Conservation (phyloP, 129 eudicot species). For the Gnaphalium uliginosum region DNA sequence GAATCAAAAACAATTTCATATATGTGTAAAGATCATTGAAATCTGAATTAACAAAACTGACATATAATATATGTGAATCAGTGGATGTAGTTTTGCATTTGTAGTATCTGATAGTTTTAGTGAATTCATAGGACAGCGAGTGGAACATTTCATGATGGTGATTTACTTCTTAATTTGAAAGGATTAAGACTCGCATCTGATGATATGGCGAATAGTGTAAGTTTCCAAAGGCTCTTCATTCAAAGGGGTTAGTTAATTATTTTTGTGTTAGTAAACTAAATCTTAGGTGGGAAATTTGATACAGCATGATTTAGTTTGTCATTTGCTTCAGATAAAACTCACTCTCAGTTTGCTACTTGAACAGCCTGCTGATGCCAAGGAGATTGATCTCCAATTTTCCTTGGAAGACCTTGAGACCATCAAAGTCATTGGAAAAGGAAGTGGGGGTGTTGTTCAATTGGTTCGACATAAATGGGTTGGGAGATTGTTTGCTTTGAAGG, state of each 20-base stretch:
- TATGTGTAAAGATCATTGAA: not conserved
- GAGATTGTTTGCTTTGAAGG: slow-evolving; percentile 92
- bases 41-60: not conserved
- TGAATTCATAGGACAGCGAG: slow-evolving; percentile 73
- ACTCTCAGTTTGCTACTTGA: slow-evolving; percentile 20
- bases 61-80: not conserved
- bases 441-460: slow-evolving; percentile 98
- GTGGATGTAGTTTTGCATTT: not conserved
- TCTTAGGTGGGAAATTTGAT: not conserved
- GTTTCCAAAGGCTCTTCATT: slow-evolving; percentile 17
- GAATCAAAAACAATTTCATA: not conserved
- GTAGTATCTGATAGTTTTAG: slow-evolving; percentile 22
- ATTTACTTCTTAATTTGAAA: slow-evolving; percentile 76
- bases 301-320: not conserved
- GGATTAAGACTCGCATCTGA: slow-evolving; percentile 72
- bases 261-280: not conserved
- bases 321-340: not conserved
- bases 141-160: slow-evolving; percentile 98
- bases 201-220: slow-evolving; percentile 58
- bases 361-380: slow-evolving; percentile 71
- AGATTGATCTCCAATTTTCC: slow-evolving; percentile 77
- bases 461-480: slow-evolving; percentile 99
- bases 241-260: slow-evolving; percentile 4
- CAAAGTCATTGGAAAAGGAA: slow-evolving; percentile 96
- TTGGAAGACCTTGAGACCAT: slow-evolving; percentile 95